Percentiles rank a stretch among this genome's conserved stretches.
Conservation (phyloP, 495 filamentous ascomycete genomes). For the Hypoxylon perforatum region DNA sequence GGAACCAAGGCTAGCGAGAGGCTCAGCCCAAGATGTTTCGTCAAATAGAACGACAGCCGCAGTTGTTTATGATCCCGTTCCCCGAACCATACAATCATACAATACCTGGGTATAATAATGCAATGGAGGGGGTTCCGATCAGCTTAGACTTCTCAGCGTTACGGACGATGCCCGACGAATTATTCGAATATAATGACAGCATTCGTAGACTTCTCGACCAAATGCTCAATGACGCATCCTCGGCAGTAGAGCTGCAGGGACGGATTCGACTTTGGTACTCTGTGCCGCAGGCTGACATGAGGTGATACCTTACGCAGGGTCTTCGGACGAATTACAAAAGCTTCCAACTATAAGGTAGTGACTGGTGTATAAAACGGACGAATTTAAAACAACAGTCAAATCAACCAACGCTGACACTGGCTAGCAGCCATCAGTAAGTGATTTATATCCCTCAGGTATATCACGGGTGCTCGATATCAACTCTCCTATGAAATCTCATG, state of each 20-base stretch:
- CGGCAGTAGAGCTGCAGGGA: conserved; percentile 30
- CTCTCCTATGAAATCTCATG: too few species aligned
- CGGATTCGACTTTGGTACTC: conserved; percentile 3
- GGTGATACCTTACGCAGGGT: not conserved
- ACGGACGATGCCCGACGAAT: not conserved
- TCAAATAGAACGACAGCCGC: not conserved
- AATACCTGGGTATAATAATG: not conserved
- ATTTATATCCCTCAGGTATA: too few species aligned
- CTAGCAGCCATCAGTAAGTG: too few species aligned
- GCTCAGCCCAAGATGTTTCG: conserved; percentile 14
- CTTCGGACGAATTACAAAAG: not conserved
- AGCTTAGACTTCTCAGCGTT: not conserved
- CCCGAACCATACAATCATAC: not conserved
- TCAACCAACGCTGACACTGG: too few species aligned
- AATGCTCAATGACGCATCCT: conserved; percentile 30
- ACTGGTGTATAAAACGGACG: too few species aligned
- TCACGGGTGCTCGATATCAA: too few species aligned
- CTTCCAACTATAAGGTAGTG: too few species aligned
- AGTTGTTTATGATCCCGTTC: not conserved
- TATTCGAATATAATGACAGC: not conserved
- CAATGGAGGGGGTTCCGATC: conserved; percentile 1
- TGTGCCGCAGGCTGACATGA: conserved; percentile 32
- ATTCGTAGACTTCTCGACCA: conserved; percentile 5
- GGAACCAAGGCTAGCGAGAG: conserved; percentile 1
- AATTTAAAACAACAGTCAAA: too few species aligned